Evolutionary conservation across 805 yeast species (phyloP), one percentile per base, ranked within the genome.

Genomic region (Wickerhamiella spandovensis): DNA sequence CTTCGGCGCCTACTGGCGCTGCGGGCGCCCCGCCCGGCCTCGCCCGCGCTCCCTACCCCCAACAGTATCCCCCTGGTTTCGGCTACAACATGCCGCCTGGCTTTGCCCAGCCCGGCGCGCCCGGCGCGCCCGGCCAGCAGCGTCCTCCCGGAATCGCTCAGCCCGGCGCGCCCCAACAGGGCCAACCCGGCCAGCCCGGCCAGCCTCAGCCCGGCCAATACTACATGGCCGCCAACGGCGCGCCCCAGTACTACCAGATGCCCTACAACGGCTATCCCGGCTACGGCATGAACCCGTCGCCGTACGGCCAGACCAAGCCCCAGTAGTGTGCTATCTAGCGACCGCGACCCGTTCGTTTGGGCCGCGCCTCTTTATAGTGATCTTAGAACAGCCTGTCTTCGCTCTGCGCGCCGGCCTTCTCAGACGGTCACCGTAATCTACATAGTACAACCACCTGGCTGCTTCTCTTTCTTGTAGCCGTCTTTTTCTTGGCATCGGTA

Each of bases 161-260:
- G n/a, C 18, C 30, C 9, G 30, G 18, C 39, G n/a, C 8, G 6
- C 39, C n/a, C 7, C 43, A 39, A 22, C 23, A 13, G 15, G 43
- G 43, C 15, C 43, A 21, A 4, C 43, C 43, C 7, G 25, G 23
- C 22, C 42, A 38, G 42, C 42, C 42, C 21, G 13, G 15, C 20
- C 44, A 41, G n/a, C 44, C 13, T 12, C 28, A 3, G 35, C 17
- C 20, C 7, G 23, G 28, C 25, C 45, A 17, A 23, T 35, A 35
- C 39, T 35, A 35, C 13, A 35, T 35, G 39, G 20, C n/a, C 5
- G 37, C n/a, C 44, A 43, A 43, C 20, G 53, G 50, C 42, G 21
- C n/a, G 28, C 35, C 44, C 45, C 53, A 46, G 20, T 35, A 23
- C 51, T 55, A 55, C 46, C 56, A 55, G 50, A 46, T 46, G 54